Evolutionary conservation across 495 filamentous ascomycete genomes (phyloP).

Genomic region (Neurospora sp.): DNA sequence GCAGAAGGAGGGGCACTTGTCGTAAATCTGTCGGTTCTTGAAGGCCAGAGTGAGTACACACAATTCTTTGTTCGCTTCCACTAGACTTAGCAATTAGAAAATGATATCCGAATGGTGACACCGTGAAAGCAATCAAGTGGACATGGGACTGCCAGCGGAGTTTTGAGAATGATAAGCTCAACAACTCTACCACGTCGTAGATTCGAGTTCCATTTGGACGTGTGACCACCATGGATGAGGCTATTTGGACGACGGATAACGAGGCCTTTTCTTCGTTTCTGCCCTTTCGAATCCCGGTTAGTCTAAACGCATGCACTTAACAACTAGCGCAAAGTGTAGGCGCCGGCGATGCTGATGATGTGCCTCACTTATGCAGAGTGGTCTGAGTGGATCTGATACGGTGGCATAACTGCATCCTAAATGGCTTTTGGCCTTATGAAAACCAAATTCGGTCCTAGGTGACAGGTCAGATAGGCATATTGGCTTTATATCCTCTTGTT

Average conservation of each 20-base stretch:
- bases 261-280: background rate
- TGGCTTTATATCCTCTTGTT: background rate
- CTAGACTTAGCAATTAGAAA: too few species aligned
- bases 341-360: background rate
- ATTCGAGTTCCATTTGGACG: background rate
- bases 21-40: too few species aligned
- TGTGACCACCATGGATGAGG: background rate
- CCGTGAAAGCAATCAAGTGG: background rate
- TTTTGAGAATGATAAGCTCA: background rate
- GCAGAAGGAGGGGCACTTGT: background rate
- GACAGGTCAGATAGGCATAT: background rate
- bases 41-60: too few species aligned
- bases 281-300: background rate
- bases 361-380: background rate
- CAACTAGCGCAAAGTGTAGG: background rate
- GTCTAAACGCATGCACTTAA: background rate
- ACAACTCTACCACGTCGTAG: background rate
- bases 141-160: background rate
- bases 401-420: background rate
- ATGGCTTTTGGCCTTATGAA: background rate
- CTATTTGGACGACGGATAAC: background rate
- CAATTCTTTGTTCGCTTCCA: too few species aligned
- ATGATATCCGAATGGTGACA: background rate
- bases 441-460: background rate
- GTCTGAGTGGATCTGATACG: background rate